These are phyloP conservation scores for Trichoderma sp. DNA, from an alignment of 2,329 filamentous ascomycete genomes.

Conservation along the genomic window DNA sequence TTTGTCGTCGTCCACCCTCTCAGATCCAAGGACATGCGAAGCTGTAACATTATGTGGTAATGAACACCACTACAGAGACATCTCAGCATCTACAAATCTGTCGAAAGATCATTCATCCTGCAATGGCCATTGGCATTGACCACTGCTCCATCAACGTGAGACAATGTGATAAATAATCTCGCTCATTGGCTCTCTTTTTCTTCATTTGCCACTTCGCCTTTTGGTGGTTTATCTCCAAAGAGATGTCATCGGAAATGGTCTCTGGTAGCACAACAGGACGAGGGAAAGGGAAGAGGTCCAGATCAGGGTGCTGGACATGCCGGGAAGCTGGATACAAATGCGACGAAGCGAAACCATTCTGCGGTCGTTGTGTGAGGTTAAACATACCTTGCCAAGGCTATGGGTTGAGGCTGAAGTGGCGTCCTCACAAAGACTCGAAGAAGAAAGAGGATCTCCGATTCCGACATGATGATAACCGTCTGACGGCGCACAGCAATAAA, in stretches of 20 bases:
- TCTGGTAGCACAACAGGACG: neutral
- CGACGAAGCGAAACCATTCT: neutral
- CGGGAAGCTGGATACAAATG: slow-evolving; percentile 1
- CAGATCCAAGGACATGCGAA: neutral
- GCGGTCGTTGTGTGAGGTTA: slow-evolving; percentile 3
- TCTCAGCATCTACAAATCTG: neutral
- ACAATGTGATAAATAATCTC: neutral
- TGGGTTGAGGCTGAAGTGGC: neutral
- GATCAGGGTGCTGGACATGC: slow-evolving; percentile 4
- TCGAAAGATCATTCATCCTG: neutral
- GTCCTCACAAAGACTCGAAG: neutral
- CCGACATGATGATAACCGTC: neutral
- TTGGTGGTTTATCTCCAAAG: neutral
- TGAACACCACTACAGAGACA: neutral
- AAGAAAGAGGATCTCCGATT: neutral
- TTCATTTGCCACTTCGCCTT: neutral
- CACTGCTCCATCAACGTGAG: neutral
- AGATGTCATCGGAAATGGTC: neutral
- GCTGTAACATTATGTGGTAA: neutral
- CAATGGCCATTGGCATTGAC: neutral
- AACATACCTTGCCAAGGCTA: neutral
- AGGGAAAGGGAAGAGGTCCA: neutral
- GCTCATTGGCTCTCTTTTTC: neutral
- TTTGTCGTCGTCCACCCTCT: neutral
- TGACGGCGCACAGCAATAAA: too few relatives aligned